Conservation (phyloP, 2,329 filamentous ascomycete species). For the Venturia pyrina region DNA sequence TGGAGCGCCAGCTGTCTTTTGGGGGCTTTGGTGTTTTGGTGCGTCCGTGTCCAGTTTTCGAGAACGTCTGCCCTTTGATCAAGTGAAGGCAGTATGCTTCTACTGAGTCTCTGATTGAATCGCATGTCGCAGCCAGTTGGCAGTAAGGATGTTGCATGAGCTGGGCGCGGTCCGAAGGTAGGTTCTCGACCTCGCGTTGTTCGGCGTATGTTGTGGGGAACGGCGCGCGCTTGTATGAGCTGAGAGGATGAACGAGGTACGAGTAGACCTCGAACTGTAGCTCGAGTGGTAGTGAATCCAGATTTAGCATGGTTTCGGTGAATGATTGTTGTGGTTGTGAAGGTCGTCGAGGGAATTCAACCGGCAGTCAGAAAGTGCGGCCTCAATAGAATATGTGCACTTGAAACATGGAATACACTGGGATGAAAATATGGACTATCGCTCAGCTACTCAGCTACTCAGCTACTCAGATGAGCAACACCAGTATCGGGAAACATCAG, state of each 20-base stretch:
- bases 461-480: too few species aligned
- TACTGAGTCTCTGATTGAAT: not conserved
- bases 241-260: constrained; percentile 4
- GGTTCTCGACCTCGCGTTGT: not conserved
- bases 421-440: too few species aligned
- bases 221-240: not conserved
- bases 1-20: not conserved
- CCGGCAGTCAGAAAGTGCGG: not conserved
- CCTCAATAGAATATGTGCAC: not conserved
- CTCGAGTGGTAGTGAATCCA: not conserved
- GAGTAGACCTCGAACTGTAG: not conserved
- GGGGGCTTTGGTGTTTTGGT: not conserved
- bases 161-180: not conserved
- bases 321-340: not conserved
- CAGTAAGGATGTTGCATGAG: constrained; percentile 9
- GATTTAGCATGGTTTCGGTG: not conserved
- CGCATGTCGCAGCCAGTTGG: constrained; percentile 1
- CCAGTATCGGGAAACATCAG: too few species aligned
- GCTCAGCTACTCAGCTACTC: too few species aligned
- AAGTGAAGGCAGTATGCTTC: constrained; percentile 8
- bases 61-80: not conserved
- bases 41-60: not conserved
- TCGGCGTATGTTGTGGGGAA: not conserved
- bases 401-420: not conserved
- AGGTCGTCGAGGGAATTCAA: not conserved